Conservation (phyloP, 169 alveolate genomes). For the Eimeria maxima region DNA sequence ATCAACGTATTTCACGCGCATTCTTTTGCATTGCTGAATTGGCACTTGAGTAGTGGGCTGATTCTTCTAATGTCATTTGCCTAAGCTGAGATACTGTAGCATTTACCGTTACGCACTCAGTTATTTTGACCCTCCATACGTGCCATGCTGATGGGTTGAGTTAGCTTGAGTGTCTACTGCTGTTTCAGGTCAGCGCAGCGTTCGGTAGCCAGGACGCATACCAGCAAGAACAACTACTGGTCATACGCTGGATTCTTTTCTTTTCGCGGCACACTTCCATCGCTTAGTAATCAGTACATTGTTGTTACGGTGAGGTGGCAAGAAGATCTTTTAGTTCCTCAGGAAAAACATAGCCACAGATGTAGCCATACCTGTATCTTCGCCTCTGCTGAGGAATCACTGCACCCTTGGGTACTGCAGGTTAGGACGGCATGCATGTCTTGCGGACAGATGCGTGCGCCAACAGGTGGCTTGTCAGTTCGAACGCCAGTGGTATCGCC, state of each 20-base stretch:
- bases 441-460: not conserved
- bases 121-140: not conserved
- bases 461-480: slow-evolving; percentile 45
- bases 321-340: no score
- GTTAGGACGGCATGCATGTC: not conserved
- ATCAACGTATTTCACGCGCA: not conserved
- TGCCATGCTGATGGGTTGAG: not conserved
- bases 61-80: not conserved
- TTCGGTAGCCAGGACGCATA: slow-evolving; percentile 32
- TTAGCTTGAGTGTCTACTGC: not conserved
- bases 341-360: no score
- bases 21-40: not conserved
- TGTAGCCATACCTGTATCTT: not conserved
- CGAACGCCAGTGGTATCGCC: slow-evolving; percentile 73
- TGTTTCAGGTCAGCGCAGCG: not conserved
- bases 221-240: slow-evolving; percentile 77
- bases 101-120: not conserved
- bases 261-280: slow-evolving; percentile 77
- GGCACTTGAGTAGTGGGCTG: not conserved
- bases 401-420: not conserved
- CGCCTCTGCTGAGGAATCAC: not conserved
- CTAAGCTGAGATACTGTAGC: not conserved
- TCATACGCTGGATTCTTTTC: slow-evolving; percentile 70
- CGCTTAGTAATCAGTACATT: slow-evolving; percentile 73
- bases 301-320: slow-evolving; percentile 59